A percentile compares a stretch with the other conserved stretches of the same genome.
Evolutionary conservation across 2,329 filamentous ascomycete genomes (phyloP).

Genomic region (Remersonia thermophila): DNA sequence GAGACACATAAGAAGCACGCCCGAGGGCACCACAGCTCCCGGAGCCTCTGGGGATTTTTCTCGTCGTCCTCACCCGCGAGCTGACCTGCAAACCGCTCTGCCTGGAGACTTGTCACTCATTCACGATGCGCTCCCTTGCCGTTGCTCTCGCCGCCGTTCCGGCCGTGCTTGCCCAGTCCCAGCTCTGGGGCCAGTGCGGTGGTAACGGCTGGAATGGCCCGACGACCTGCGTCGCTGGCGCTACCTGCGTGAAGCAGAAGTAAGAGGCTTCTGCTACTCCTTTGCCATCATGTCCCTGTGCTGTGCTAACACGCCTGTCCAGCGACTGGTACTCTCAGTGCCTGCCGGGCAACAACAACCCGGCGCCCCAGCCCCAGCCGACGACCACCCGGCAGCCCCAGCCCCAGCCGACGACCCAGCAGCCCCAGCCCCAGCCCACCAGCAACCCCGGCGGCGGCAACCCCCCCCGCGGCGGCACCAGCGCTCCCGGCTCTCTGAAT

Average conservation of each 20-base stretch:
- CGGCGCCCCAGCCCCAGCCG: background rate
- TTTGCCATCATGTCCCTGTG: no score
- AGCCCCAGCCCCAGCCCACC: background rate
- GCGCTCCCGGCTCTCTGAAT: slow-evolving; percentile 3
- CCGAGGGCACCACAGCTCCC: no score
- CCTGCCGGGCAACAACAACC: slow-evolving; percentile 3
- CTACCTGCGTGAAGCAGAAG: slow-evolving; percentile 5
- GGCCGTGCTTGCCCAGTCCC: slow-evolving; percentile 9
- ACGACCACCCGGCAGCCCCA: background rate
- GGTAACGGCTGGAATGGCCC: slow-evolving; percentile 5
- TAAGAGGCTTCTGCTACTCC: no score
- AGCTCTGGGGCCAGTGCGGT: slow-evolving; percentile 10
- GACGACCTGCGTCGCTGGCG: slow-evolving; percentile 9
- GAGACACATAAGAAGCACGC: background rate
- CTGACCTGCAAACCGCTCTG: no score
- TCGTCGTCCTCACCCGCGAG: no score
- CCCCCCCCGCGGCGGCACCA: slow-evolving; percentile 4
- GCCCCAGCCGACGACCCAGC: background rate
- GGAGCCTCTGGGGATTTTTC: no score
- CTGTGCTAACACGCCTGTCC: no score
- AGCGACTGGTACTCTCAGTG: slow-evolving; percentile 11
- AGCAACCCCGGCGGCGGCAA: no score
- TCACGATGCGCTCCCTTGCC: slow-evolving; percentile 3
- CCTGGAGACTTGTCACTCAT: no score
- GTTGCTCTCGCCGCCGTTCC: slow-evolving; percentile 6